Base-by-base conservation (phyloP, 2,329 filamentous ascomycete genomes). In the Ceratocystis cacaofunesta region DNA sequence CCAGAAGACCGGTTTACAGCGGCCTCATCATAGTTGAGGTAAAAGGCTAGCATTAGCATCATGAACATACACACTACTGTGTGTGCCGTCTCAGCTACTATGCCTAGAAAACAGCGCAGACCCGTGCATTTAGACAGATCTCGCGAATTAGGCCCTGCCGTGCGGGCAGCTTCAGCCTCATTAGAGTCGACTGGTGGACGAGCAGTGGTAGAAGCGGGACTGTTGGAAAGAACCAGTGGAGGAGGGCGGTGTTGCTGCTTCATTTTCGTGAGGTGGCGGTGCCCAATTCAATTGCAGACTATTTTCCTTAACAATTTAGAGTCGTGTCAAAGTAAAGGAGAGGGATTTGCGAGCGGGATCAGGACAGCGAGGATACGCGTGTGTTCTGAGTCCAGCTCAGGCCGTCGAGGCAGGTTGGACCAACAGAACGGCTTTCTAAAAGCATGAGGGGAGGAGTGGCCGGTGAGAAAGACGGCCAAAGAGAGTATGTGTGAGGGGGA, bases 21-120 rank as follows among this genome's bases (percentile, higher is more conserved):
- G 30, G 66, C 66, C 1, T 69, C 57, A 63, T 72, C 70, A n/a
- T 71, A 72, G 55, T 69, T 68, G 30, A 75, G 67, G 67, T 74
- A 75, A 64, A 72, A 70, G 30, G 69, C 70, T 72, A 75, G 70
- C 66, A 74, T 71, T 66, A 73, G 65, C 50, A 73, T 67, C 65
- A 73, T 68, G 60, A 74, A 69, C 67, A 73, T 68, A 68, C 72
- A 73, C 48, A 71, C 69, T 17, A 73, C 65, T 36, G 73, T 69
- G 64, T 75, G 73, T 66, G 69, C 65, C 8, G 74, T 71, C 61
- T 74, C 73, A 61, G 70, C 69, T 1, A 70, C 69, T 8, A 75
- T 69, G 57, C 71, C 70, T 55, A 74, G 65, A 69, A 73, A 41
- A 7, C 52, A 28, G 61, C 58, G 28, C 8, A 48, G 17, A 17